Base-by-base conservation (phyloP, 2,329 filamentous ascomycete species). In the Aureobasidium pullulans region DNA sequence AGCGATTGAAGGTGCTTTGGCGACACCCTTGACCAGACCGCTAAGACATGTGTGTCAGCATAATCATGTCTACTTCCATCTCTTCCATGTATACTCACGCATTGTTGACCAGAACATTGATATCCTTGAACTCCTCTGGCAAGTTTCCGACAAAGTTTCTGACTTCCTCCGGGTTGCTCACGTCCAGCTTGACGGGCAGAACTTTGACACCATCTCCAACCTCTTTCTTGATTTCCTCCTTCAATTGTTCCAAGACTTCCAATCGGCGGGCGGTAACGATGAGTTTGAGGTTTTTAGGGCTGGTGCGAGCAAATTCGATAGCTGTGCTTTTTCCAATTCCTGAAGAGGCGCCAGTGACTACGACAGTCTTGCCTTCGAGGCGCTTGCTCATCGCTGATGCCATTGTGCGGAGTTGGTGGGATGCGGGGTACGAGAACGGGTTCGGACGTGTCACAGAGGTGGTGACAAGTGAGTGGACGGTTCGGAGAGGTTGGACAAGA, bases 71-170 rank as follows among this genome's bases (percentile, higher is more conserved):
- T 47, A 10, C 23, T 47, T 15, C 28, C 8, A 52, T 1, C 28
- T 15, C 37, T 23, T 4, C 16, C 15, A 10, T 15, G 8, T 31
- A 9, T 16, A 79, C 87, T 72, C 74, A 95, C 90, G 93, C 93
- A 79, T 97, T 97, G 77, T 99, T 99, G 29, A 99, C 90, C 61
- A 99, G 76, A 2, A 97, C 82, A 72, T 97, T 84, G 64, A 97
- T 88, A 29, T 90, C 84, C 72, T 82, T 84, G 77, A 90, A 97
- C 70, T 91, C 92, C 62, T 85, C 83, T 0, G 93, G 92, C 67
- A 97, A 75, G 42, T 79, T 81, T 1, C 75, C 76, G 11, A 96
- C 85, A 69, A 97, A 93, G 42, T 75, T 76, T 56, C 81, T 80
- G 4, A 97, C 82, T 69, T 94, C 85, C 3, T 85, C 83, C 0